phyloP scores from a whole-genome alignment of 495 filamentous ascomycete genomes.

The Xanthoparmelia taractica region DNA sequence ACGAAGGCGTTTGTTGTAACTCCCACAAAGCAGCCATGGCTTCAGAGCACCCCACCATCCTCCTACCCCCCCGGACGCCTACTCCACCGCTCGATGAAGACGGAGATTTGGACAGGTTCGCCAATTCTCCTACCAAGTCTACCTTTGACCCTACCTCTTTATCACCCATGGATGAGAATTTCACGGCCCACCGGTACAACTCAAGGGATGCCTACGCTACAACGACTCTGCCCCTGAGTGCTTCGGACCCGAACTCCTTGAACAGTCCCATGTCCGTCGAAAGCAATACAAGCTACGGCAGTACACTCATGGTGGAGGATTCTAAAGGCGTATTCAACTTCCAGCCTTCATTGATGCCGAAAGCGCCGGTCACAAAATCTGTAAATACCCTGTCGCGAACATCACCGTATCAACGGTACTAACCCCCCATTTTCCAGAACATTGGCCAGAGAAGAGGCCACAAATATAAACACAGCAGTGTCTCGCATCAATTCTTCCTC shows the following conservation, averaged over 20 bases:
- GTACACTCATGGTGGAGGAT: conserved; percentile 36
- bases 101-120: conserved; percentile 30
- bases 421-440: conserved; percentile 39
- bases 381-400: conserved; percentile 41
- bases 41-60: conserved; percentile 43
- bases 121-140: conserved; percentile 34
- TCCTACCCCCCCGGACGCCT: conserved; percentile 58
- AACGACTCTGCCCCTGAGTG: conserved; percentile 30
- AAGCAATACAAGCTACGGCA: conserved; percentile 33
- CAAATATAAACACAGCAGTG: conserved; percentile 95
- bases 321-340: conserved; percentile 78
- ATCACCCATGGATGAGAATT: conserved; percentile 52
- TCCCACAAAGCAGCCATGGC: conserved; percentile 28
- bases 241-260: conserved; percentile 32
- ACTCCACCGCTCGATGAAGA: conserved; percentile 58
- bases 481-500: conserved; percentile 94
- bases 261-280: conserved; percentile 41
- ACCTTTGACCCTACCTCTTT: conserved; percentile 53
- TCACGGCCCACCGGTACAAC: conserved; percentile 36
- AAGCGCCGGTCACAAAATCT: conserved; percentile 68
- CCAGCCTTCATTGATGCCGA: conserved; percentile 70
- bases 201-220: conserved; percentile 24
- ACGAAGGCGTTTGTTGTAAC: conserved; percentile 1
- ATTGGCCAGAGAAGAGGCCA: conserved; percentile 90
- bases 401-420: conserved; percentile 13